These are phyloP conservation scores for Phaffomyces opuntiae DNA, from an alignment of 805 yeast species.

Conservation along the genomic window DNA sequence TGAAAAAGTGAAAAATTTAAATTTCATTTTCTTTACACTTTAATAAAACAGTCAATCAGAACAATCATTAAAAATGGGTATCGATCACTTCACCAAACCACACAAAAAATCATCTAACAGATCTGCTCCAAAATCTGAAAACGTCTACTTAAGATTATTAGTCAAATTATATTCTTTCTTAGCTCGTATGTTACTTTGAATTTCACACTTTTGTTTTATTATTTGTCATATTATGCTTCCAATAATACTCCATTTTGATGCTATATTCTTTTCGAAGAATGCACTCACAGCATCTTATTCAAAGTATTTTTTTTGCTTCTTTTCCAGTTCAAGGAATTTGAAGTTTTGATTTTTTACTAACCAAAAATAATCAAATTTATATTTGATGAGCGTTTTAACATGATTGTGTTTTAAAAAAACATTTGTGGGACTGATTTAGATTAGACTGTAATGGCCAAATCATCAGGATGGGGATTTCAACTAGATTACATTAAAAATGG, in stretches of 20 bases:
- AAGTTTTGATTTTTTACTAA: constrained; percentile 6
- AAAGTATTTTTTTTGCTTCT: background rate
- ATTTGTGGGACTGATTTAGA: constrained; percentile 33
- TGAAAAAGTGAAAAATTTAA: constrained; percentile 3
- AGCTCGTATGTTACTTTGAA: constrained; percentile 75
- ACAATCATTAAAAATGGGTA: constrained; percentile 64
- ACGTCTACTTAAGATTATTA: constrained; percentile 96
- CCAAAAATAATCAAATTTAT: constrained; percentile 3
- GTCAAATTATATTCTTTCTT: constrained; percentile 98
- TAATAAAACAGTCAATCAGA: background rate
- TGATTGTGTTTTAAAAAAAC: background rate
- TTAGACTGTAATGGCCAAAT: constrained; percentile 78
- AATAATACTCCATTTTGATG: constrained; percentile 1
- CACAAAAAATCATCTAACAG: constrained; percentile 96
- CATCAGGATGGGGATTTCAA: background rate
- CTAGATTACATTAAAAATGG: background rate
- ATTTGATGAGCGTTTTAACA: background rate
- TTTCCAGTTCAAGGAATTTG: constrained; percentile 1
- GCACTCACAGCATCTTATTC: background rate
- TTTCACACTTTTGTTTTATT: constrained; percentile 8
- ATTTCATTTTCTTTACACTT: background rate
- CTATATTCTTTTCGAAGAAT: constrained; percentile 4
- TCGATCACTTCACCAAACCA: constrained; percentile 94
- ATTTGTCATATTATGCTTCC: constrained; percentile 6
- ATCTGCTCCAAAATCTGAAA: constrained; percentile 98